Base-by-base conservation (phyloP, 2,329 filamentous ascomycete genomes). In the Trichophyton mentagrophytes region DNA sequence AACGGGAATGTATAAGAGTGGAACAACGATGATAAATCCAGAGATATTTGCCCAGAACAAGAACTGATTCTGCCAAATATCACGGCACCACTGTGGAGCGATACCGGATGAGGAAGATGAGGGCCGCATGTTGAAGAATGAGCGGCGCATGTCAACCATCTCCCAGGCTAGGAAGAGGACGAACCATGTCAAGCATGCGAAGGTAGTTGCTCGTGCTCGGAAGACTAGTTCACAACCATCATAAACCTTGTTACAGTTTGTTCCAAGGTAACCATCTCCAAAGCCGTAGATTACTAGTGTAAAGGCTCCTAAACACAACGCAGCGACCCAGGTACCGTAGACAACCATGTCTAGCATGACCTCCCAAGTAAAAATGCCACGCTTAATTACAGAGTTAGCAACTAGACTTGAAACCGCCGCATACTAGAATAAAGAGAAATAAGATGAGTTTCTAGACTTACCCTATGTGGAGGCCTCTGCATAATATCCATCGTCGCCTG, bases 131-230 rank as follows among this genome's bases (percentile, higher is more conserved):
- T 81, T 79, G 80, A 90, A 90, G 77, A 90, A 88, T 4, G 82
- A 85, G 40, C 85, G 82, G 17, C 87, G 84, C 74, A 86, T 81
- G 67, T 88, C 80, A 61, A 89, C 79, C 80, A 89, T 86, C 70
- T 90, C 86, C 87, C 87, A 90, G 0, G 87, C 87, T 3, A 88
- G 77, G 75, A 90, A 87, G n/a, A 90, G 79, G 0, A 85, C 85
- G 66, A 85, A 86, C 86, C 86, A 90, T 0, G 86, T 89, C 60
- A 90, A 78, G 65, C 82, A 86, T 27, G 85, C 85, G 68, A 90
- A 90, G 4, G 83, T 86, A 0, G 87, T 88, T 0, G 85, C 85
- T 11, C 87, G 83, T 0, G 86, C 87, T 20, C 84, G 83, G 78
- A 86, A 89, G 4, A 88, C 84, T 0, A 78, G 78, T 30, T 83